Base-by-base conservation (phyloP, 768 basidiomycete genomes). In the Gyrodon lividus region DNA sequence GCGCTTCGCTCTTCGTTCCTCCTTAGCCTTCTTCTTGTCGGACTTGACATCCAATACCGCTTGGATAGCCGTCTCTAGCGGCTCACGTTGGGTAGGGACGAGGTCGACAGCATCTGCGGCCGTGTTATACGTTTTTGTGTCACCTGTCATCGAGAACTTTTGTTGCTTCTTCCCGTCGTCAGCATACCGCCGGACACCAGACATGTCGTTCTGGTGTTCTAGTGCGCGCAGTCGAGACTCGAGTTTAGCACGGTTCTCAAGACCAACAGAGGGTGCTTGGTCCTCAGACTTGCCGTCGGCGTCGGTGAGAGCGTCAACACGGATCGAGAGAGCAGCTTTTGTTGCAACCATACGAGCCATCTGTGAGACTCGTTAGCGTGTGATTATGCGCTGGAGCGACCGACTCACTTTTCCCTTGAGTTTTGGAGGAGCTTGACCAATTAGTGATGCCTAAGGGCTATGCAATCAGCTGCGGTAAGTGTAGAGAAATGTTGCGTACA, bases 311-410 rank as follows among this genome's bases (percentile, higher is more conserved):
- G 97, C 97, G 59, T 99, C 97, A 33, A 98, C 92, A 70, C 97
- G 96, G 62, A 97, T 92, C 5, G 96, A 96, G 13, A 99, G 83
- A 1, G 97, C 91, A 4, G 96, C 86, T 77, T 99, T 99, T 43
- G 97, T 98, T 43, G 97, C 95, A 26, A 98, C 93, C 97, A 99
- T 99, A 64, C 97, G 91, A 19, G 97, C 97, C 97, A 98, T 98
- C 87, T 90, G 60, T 6, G 48, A 45, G 24, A 41, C 8, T 17
- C 45, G 20, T 59, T 46, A 52, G 34, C 13, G 42, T 26, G 43
- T 10, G 40, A 49, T 31, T 38, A 8, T 17, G 26, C 48, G 48
- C 5, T 12, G 28, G 26, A 31, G 6, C 19, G 0, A 44, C 35
- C 8, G 2, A 54, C 76, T 61, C 43, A 86, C 89, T 77, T 98